Base-by-base conservation (phyloP, 2,329 filamentous ascomycete genomes). In the Aureobasidium lini region DNA sequence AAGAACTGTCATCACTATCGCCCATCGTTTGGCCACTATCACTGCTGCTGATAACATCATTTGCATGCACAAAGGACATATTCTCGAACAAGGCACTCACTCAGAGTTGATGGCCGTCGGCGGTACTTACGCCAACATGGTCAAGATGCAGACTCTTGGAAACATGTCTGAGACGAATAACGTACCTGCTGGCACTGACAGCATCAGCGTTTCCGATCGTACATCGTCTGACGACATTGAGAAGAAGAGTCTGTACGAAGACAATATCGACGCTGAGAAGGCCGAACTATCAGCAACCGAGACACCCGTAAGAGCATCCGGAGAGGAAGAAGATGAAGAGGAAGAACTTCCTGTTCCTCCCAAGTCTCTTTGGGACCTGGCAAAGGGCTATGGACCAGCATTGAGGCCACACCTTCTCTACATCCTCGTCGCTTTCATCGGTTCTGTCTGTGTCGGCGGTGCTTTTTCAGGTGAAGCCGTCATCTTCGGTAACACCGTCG, bases 401-500 rank as follows among this genome's bases (percentile, higher is more conserved):
- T 47, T 78, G 7, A 73, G 77, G 16, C 79, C 77, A 0, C 75
- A 80, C 59, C 60, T 75, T 1, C 66, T 78, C 0, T 67, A 37
- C 15, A 42, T 66, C 15, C 48, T 67, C 36, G 54, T 66, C 10
- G 64, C 65, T 9, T 63, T 63, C 58, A 62, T 61, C 13, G 63
- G 62, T 1, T 75, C 81, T 0, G 70, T 75, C 47, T 71, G 84
- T 39, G 81, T 84, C 4, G 83, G 82, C 7, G 78, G 77, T 11
- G 79, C 82, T 1, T 85, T 82, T 67, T 80, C 80, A 16, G 81
- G 76, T 0, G 77, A 80, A 49, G 83, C 80, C 16, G 71, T 84
- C 5, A 80, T 86, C 42, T 85, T 86, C 61, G 84, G 83, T 47
- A 79, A 83, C 66, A 81, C 81, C 1, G 77, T 86, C 46, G 79